phyloP scores from a whole-genome alignment of 2,329 filamentous ascomycete species.

The Aureobasidium vineae region DNA sequence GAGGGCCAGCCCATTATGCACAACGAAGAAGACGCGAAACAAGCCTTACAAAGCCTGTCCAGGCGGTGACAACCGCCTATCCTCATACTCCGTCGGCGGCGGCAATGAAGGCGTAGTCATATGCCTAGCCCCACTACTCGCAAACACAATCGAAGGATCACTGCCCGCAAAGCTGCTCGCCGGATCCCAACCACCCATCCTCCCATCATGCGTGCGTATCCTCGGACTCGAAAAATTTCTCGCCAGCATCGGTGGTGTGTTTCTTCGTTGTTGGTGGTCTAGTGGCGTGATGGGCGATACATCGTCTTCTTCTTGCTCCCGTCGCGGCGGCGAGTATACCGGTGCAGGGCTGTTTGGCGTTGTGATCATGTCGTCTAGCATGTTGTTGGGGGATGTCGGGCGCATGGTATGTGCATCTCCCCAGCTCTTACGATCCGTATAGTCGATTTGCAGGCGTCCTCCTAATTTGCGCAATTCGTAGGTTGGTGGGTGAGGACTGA shows the following conservation, averaged over 20 bases:
- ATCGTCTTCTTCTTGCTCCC: neutral
- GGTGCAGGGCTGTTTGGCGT: conserved; percentile 5
- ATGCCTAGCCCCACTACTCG: neutral
- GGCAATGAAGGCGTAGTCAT: neutral
- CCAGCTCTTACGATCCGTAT: conserved; percentile 1
- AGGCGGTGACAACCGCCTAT: neutral
- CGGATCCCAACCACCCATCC: neutral
- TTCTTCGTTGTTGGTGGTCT: neutral
- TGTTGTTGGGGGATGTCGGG: neutral
- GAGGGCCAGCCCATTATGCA: neutral
- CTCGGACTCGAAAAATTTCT: conserved; percentile 14
- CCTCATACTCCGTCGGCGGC: neutral
- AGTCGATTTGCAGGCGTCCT: neutral
- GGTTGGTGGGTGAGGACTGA: conserved; percentile 1
- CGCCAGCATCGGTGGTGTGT: neutral
- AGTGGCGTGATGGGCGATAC: neutral
- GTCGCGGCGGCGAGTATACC: neutral
- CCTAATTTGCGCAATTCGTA: conserved; percentile 3
- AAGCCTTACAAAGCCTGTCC: neutral
- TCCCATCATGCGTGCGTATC: neutral
- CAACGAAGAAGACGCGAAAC: neutral
- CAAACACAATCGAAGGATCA: neutral
- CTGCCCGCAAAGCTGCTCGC: neutral
- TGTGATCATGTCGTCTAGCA: neutral
- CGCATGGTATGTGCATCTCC: neutral